Base-by-base conservation (phyloP, 768 basidiomycete genomes). In the Termitomyces sp. region DNA sequence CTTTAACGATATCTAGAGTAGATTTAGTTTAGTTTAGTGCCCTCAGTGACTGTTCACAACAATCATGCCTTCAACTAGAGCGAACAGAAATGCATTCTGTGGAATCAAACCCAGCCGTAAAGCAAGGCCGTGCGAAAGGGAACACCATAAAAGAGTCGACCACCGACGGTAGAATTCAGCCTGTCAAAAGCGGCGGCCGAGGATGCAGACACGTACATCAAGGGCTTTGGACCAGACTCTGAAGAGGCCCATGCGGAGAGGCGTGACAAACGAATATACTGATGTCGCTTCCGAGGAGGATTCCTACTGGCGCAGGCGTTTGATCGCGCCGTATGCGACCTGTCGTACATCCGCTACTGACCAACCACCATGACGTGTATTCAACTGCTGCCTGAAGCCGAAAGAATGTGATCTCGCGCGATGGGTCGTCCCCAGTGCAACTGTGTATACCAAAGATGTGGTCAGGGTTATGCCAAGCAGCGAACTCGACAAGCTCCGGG, bases 401-500 rank as follows among this genome's bases (percentile, higher is more conserved):
- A 18, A 63, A 64, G 55, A 74, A 74, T 26, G 75, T 72, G 35
- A 76, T 73, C 40, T 67, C 59, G 61, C 66, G 68, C 9, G 72
- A 68, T 12, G 67, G 32, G 38, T 70, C 61, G 28, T 67, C 67
- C 1, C 66, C 66, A 20, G 63, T 49, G 14, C 69, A 67, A 48
- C 61, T 63, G 57, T 77, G 76, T 12, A 75, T 59, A 32, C 74
- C 73, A 43, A 75, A 76, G 32, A 72, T 67, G 33, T 74, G 72
- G 55, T 73, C 62, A 18, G 71, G 68, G 50, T 77, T 76, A 53
- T 74, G 64, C 32, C 55, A 56, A 3, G 75, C 71, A 46, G 66
- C 67, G 65, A 77, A 77, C 26, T 72, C 70, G 30, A 77, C 70
- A 48, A 77, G 69, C 50, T 76, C 72, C 16, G 74, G 73, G 28